A percentile compares a stretch with the other conserved stretches of the same genome.
Evolutionary conservation across 352 stramenopile genomes (phyloP).

Genomic region (Globisporangium okanoganense): DNA sequence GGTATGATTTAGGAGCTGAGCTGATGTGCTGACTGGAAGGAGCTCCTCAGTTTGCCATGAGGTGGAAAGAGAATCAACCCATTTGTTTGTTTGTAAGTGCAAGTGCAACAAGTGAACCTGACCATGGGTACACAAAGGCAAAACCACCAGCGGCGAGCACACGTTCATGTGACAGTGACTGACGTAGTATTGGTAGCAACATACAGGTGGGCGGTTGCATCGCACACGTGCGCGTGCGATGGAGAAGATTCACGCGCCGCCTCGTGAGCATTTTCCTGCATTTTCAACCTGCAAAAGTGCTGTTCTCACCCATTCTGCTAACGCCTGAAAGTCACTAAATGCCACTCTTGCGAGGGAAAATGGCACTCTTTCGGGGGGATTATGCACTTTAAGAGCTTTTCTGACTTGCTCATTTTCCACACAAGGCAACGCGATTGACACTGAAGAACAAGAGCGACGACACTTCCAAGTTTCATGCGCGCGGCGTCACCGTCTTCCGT

Average conservation of each 20-base stretch:
- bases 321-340: not conserved
- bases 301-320: not conserved
- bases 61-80: not conserved
- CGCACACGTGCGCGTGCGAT: too few species aligned
- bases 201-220: not conserved
- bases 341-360: not conserved
- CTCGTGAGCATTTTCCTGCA: not conserved
- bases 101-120: not conserved
- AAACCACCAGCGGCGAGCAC: not conserved
- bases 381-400: not conserved
- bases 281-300: not conserved
- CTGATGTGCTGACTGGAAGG: not conserved
- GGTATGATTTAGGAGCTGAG: not conserved
- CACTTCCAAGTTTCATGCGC: not conserved
- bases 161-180: not conserved
- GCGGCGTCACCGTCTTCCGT: not conserved
- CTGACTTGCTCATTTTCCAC: conserved; percentile 3
- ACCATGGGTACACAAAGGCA: not conserved
- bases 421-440: not conserved
- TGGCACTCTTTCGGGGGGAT: not conserved
- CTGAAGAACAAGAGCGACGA: not conserved
- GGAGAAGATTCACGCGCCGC: not conserved
- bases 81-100: not conserved
- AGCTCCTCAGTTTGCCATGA: not conserved
- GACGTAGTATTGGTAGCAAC: not conserved